Conservation (phyloP, 768 basidiomycete species). For the Suillus cothurnatus region DNA sequence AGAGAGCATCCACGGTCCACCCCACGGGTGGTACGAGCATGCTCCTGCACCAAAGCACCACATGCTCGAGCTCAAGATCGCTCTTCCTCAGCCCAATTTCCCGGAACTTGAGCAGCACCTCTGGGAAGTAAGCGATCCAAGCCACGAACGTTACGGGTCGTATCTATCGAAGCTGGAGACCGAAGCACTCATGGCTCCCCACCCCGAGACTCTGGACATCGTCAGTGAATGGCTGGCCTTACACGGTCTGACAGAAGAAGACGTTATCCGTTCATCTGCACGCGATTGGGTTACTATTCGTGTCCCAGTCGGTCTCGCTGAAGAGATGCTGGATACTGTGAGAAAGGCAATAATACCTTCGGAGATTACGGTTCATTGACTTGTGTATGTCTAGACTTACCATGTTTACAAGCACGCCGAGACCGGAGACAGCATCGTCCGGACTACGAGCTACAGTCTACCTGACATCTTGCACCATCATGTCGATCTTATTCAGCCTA, state of each 20-base stretch:
- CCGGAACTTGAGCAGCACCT: slow-evolving; percentile 50
- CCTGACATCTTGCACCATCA: slow-evolving; percentile 60
- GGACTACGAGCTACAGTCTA: slow-evolving; percentile 72
- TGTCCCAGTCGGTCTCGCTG: slow-evolving; percentile 59
- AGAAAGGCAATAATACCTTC: slow-evolving; percentile 14
- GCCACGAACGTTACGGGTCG: slow-evolving; percentile 53
- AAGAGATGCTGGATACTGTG: slow-evolving; percentile 74
- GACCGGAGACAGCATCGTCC: slow-evolving; percentile 56
- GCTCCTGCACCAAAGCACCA: slow-evolving; percentile 46
- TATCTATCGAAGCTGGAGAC: slow-evolving; percentile 68
- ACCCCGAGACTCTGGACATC: slow-evolving; percentile 48
- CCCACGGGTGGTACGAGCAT: slow-evolving; percentile 51
- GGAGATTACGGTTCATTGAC: not conserved
- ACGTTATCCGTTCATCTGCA: slow-evolving; percentile 58
- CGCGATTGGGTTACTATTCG: slow-evolving; percentile 69
- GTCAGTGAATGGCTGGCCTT: slow-evolving; percentile 65
- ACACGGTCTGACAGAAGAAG: slow-evolving; percentile 52
- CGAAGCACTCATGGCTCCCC: slow-evolving; percentile 61
- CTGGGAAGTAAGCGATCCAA: slow-evolving; percentile 60
- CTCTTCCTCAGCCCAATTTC: slow-evolving; percentile 56
- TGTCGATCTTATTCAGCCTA: slow-evolving; percentile 71
- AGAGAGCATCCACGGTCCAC: slow-evolving; percentile 46
- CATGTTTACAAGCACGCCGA: slow-evolving; percentile 58
- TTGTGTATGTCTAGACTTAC: slow-evolving; percentile 49
- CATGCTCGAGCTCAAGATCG: slow-evolving; percentile 58